Evolutionary conservation across 306 rosid genomes (phyloP).

Genomic region (Dicorynia guianensis): DNA sequence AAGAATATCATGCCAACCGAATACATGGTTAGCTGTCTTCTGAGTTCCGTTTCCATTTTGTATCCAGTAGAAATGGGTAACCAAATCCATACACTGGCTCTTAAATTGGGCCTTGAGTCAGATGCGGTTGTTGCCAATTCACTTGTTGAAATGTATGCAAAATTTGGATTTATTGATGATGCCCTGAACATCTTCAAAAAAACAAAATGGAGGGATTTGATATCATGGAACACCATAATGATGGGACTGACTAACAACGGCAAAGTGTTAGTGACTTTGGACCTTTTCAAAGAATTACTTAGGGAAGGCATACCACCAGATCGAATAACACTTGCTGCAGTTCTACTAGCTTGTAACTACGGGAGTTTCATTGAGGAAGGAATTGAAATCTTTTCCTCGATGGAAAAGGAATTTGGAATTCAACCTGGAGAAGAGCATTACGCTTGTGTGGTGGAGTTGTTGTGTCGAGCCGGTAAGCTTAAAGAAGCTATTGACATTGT

Average conservation of each 20-base stretch:
- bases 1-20: conserved; percentile 76
- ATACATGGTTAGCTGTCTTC: conserved; percentile 70
- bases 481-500: conserved; percentile 66
- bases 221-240: conserved; percentile 82
- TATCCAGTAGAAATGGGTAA: conserved; percentile 61
- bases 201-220: conserved; percentile 65
- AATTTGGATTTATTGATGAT: conserved; percentile 64
- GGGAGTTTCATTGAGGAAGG: conserved; percentile 75
- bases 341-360: conserved; percentile 72
- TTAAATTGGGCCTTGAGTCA: conserved; percentile 69
- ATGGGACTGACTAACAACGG: conserved; percentile 72
- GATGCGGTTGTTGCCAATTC: conserved; percentile 73
- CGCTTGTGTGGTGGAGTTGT: conserved; percentile 60
- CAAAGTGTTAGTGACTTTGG: conserved; percentile 51
- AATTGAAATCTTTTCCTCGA: conserved; percentile 55
- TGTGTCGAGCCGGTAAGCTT: conserved; percentile 71
- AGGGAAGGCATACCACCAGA: conserved; percentile 58
- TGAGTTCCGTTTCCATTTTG: conserved; percentile 62
- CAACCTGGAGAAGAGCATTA: conserved; percentile 65
- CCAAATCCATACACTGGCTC: conserved; percentile 75
- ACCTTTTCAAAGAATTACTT: conserved; percentile 51
- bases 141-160: conserved; percentile 74
- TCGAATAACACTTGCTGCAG: conserved; percentile 71
- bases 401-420: conserved; percentile 71
- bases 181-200: conserved; percentile 63